These are phyloP conservation scores for Gliomastix tumulicola DNA, from an alignment of 2,329 filamentous ascomycete genomes.

Conservation along the genomic window DNA sequence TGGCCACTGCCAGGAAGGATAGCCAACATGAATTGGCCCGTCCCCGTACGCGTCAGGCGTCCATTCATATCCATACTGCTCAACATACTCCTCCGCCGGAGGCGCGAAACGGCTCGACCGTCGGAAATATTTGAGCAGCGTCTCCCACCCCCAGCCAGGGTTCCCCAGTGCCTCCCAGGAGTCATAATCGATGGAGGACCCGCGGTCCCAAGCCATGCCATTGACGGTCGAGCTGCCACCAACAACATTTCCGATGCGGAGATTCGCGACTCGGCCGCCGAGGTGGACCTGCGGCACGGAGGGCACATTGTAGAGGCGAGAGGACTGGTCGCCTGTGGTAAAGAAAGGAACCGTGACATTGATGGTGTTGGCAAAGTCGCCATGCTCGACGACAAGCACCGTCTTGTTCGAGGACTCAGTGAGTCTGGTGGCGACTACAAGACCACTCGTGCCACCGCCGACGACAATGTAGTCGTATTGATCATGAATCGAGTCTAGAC, in stretches of 20 bases:
- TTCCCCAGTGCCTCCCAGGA: constrained; percentile 29
- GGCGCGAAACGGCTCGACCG: constrained; percentile 12
- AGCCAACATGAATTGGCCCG: constrained; percentile 13
- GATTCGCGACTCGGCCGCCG: constrained; percentile 9
- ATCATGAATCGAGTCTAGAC: constrained; percentile 1
- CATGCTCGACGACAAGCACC: constrained; percentile 18
- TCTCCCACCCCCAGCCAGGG: constrained; percentile 25
- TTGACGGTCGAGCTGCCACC: constrained; percentile 22
- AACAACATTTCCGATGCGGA: constrained; percentile 15
- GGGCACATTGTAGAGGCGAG: constrained; percentile 9
- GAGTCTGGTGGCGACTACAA: constrained; percentile 20
- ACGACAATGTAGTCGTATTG: constrained; percentile 18
- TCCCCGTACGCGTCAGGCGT: constrained; percentile 11
- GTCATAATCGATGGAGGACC: constrained; percentile 18
- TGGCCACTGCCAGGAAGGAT: constrained; percentile 15
- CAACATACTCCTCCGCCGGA: constrained; percentile 9
- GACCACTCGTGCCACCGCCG: constrained; percentile 20
- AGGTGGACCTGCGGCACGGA: constrained; percentile 16
- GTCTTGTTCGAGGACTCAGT: constrained; percentile 10
- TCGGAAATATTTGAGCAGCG: constrained; percentile 14
- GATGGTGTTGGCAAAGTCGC: constrained; percentile 15
- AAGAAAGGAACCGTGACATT: constrained; percentile 14
- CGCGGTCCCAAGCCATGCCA: constrained; percentile 19
- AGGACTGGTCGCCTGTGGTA: constrained; percentile 8
- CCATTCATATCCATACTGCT: constrained; percentile 12